Evolutionary conservation across 345 rosid genomes (phyloP).

Genomic region (Aegle marmelos): DNA sequence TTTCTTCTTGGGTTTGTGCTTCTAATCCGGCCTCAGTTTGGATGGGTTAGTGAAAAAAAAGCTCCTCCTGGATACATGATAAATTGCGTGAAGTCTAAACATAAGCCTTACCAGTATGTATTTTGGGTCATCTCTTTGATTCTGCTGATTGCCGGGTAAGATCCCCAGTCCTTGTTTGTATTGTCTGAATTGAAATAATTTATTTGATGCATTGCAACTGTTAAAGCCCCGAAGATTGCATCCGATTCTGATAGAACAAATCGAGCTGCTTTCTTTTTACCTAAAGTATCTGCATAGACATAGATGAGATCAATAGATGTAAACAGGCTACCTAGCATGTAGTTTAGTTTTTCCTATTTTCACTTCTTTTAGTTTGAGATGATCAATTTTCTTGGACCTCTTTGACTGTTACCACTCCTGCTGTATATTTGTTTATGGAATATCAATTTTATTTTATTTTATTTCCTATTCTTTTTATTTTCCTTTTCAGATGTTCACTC

Average conservation of each 20-base stretch:
- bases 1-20: slow-evolving; percentile 93
- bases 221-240: not conserved
- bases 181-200: not conserved
- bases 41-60: slow-evolving; percentile 59
- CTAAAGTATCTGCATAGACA: not conserved
- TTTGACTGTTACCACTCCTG: not conserved
- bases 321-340: not conserved
- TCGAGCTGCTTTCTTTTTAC: not conserved
- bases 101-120: slow-evolving; percentile 75
- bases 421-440: not conserved
- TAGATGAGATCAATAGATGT: not conserved
- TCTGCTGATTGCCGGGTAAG: slow-evolving; percentile 63
- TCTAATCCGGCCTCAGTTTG: slow-evolving; percentile 86
- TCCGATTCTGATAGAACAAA: not conserved
- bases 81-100: slow-evolving; percentile 50
- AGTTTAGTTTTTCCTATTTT: not conserved
- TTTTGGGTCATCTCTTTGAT: slow-evolving; percentile 51
- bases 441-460: slow-evolving; percentile 11
- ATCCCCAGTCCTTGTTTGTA: not conserved
- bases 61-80: slow-evolving; percentile 44
- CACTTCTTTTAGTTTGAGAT: not conserved
- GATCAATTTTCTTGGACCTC: not conserved
- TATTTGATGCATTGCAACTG: not conserved
- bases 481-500: not conserved
- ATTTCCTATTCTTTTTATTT: not conserved